Conservation (phyloP, 495 filamentous ascomycete genomes). For the Penicillium macrosclerotiorum region DNA sequence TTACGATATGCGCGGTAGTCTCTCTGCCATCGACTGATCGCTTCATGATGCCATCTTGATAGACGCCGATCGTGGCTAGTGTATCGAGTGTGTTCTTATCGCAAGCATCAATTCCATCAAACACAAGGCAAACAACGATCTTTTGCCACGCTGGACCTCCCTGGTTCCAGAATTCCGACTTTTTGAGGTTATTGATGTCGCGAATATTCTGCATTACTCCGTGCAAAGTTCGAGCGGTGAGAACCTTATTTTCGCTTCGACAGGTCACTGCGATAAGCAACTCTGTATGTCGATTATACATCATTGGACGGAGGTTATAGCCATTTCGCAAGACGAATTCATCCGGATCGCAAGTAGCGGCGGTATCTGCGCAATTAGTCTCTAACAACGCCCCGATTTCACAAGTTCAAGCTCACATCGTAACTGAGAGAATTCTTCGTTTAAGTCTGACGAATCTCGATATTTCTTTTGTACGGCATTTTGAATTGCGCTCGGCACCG, state of each 20-base stretch:
- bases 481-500: slow-evolving; percentile 91
- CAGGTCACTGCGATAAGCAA: slow-evolving; percentile 94
- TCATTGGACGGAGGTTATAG: slow-evolving; percentile 92
- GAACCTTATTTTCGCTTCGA: slow-evolving; percentile 95
- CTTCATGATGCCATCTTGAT: slow-evolving; percentile 97
- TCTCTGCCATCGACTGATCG: slow-evolving; percentile 94
- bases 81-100: slow-evolving; percentile 92
- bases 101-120: slow-evolving; percentile 93
- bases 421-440: slow-evolving; percentile 95
- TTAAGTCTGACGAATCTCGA: slow-evolving; percentile 70
- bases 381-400: neutral
- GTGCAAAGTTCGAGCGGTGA: slow-evolving; percentile 87
- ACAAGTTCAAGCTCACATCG: slow-evolving; percentile 57
- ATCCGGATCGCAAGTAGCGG: slow-evolving; percentile 94
- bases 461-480: slow-evolving; percentile 92
- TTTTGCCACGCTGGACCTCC: slow-evolving; percentile 98
- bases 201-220: slow-evolving; percentile 97
- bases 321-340: slow-evolving; percentile 97
- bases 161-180: slow-evolving; percentile 99
- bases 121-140: slow-evolving; percentile 92
- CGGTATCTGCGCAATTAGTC: slow-evolving; percentile 62
- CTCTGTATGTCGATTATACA: slow-evolving; percentile 98
- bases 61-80: slow-evolving; percentile 87
- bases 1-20: slow-evolving; percentile 84
- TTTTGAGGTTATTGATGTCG: slow-evolving; percentile 94